phyloP scores from a whole-genome alignment of 257 asterid genomes.

The Rehmannia glutinosa region DNA sequence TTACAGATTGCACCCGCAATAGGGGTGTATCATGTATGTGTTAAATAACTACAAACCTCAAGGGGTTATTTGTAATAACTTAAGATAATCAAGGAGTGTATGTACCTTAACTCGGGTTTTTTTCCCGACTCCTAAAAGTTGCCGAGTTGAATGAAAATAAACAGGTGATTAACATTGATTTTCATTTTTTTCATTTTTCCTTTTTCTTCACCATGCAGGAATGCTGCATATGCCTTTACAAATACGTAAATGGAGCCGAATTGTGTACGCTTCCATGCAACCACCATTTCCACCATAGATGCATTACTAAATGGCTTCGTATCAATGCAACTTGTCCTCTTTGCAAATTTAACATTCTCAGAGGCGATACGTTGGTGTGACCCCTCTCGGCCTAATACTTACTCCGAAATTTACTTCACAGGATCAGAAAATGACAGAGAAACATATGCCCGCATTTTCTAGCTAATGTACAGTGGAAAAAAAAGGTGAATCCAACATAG shows the following conservation, averaged over 20 bases:
- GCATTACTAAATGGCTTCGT: slow-evolving; percentile 81
- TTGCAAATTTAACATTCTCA: slow-evolving; percentile 74
- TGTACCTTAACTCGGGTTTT: too few species aligned
- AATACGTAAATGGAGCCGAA: slow-evolving; percentile 70
- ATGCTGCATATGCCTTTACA: slow-evolving; percentile 88
- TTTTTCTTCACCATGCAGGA: slow-evolving; percentile 42
- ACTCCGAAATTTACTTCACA: not conserved
- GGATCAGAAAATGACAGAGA: slow-evolving; percentile 6
- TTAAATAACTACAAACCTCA: too few species aligned
- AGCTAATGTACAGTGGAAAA: slow-evolving; percentile 37
- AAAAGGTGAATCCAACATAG: slow-evolving; percentile 8
- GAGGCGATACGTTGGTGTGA: slow-evolving; percentile 53
- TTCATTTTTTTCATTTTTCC: not conserved
- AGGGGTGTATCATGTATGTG: too few species aligned
- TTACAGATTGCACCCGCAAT: too few species aligned
- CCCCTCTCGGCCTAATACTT: not conserved
- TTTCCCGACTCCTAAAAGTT: not conserved
- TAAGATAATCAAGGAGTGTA: too few species aligned
- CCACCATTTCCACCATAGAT: slow-evolving; percentile 85
- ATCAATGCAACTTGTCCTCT: slow-evolving; percentile 92
- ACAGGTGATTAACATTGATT: not conserved
- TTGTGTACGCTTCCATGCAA: slow-evolving; percentile 77
- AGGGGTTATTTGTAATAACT: too few species aligned
- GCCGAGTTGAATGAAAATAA: not conserved
- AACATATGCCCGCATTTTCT: slow-evolving; percentile 1